These are phyloP conservation scores for Gypsophila paniculata DNA, from an alignment of 179 eudicot genomes.

Conservation along the genomic window DNA sequence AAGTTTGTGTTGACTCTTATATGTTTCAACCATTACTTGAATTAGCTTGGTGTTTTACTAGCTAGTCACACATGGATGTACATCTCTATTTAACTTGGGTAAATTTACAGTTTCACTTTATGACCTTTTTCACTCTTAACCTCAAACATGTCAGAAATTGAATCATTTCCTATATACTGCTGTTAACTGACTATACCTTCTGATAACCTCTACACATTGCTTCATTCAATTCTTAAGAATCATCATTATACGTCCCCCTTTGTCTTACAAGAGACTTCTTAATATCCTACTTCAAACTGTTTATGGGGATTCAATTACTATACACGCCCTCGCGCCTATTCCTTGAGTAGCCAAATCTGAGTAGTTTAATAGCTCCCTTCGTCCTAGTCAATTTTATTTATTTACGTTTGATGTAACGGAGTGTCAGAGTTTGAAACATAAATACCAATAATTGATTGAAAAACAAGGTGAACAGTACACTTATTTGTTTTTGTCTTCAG, in stretches of 20 bases:
- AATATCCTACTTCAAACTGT: too few species aligned
- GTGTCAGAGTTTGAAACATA: too few species aligned
- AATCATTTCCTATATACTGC: background rate
- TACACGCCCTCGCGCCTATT: too few species aligned
- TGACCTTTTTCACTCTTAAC: background rate
- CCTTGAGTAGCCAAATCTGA: too few species aligned
- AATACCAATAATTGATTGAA: too few species aligned
- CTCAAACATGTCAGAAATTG: constrained; percentile 10
- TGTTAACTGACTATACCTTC: constrained; percentile 7
- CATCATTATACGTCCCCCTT: background rate
- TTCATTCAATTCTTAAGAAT: background rate
- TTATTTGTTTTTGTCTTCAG: too few species aligned
- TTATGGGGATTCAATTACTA: too few species aligned
- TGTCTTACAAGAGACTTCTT: too few species aligned
- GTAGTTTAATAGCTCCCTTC: too few species aligned
- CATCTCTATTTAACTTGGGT: background rate
- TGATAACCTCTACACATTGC: background rate
- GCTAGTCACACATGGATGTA: background rate
- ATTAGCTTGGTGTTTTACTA: constrained; percentile 4
- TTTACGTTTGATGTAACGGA: too few species aligned
- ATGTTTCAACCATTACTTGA: constrained; percentile 1
- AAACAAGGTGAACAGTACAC: too few species aligned
- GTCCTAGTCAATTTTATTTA: too few species aligned
- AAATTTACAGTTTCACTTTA: background rate
- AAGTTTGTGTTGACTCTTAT: constrained; percentile 43